Conservation (phyloP, 2,329 filamentous ascomycete species). For the Nemania bipapillata region DNA sequence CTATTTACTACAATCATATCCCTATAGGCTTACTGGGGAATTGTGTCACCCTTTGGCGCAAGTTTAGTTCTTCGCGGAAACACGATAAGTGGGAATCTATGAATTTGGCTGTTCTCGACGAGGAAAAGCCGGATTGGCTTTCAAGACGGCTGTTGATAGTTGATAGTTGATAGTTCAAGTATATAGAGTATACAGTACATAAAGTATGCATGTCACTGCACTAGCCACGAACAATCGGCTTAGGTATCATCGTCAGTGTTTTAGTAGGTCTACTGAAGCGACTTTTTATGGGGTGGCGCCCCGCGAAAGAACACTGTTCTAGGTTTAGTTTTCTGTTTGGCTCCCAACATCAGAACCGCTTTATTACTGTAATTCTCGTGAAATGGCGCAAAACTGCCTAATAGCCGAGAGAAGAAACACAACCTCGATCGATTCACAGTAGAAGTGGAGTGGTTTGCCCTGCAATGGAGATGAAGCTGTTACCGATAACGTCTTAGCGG, state of each 20-base stretch:
- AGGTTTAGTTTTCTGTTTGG: not conserved
- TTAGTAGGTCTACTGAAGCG: not conserved
- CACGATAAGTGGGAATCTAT: too few species aligned
- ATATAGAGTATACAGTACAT: too few species aligned
- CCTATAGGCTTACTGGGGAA: too few species aligned
- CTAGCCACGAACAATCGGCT: not conserved
- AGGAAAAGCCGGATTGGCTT: conserved; percentile 11
- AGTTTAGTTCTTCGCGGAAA: not conserved
- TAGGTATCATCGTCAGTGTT: not conserved
- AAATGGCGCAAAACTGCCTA: not conserved
- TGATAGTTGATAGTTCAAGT: not conserved
- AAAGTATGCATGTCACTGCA: not conserved
- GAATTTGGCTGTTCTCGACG: conserved; percentile 3
- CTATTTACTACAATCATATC: too few species aligned
- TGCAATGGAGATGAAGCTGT: not conserved
- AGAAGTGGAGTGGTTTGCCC: not conserved
- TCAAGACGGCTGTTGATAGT: conserved; percentile 9
- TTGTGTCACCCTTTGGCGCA: conserved; percentile 17
- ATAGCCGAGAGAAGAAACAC: not conserved
- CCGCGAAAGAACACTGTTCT: not conserved
- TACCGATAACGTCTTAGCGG: not conserved
- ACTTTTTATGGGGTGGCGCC: not conserved
- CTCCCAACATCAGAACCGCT: not conserved
- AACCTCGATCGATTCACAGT: conserved; percentile 2
- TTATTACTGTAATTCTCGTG: conserved; percentile 1